Evolutionary conservation across 805 yeast species (phyloP), one percentile per base, ranked within the genome.

Genomic region (Wickerhamia fluorescens): DNA sequence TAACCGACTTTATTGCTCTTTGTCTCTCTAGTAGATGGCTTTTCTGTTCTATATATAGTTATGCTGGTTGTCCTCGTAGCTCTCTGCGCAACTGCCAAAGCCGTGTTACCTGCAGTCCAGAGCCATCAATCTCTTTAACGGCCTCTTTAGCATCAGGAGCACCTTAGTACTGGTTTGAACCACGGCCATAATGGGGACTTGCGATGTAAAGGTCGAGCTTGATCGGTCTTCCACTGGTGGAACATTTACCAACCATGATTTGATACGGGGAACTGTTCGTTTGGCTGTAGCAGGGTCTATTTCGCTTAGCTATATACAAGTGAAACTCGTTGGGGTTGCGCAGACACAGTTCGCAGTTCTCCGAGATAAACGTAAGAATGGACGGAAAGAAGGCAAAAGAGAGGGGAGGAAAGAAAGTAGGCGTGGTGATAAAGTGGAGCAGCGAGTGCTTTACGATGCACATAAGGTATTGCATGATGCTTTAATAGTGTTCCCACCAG

Each of bases 391-490:
- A 10, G 10, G 9, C 20, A 18, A 18, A 8, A 7, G 20, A 7
- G 9, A 18, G 10, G 20, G 20, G n/a, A 13, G n/a, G 20, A n/a
- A n/a, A n/a, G n/a, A n/a, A n/a, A n/a, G n/a, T n/a, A n/a, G n/a
- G n/a, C n/a, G n/a, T n/a, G n/a, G n/a, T n/a, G 10, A 10, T 18
- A 19, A 24, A 13, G 19, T n/a, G 17, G 42, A 32, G n/a, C 20
- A 29, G 20, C 39, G 43, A 24, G 17, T 41, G 6, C 28, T 59
- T 6, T 46, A 35, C 21, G 73, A 66, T 38, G 44, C 45, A 5
- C 78, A 73, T 42, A 61, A 61, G 33, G 49, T 72, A 7, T 51
- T 73, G 13, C 72, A 71, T 38, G 74, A 71, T 30, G 61, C 73
- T 1, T 32, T 42, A 16, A 58, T 71, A 1, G 70, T 73, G 15